These are phyloP conservation scores for Sergeia podlipaevii DNA, from an alignment of 208 protist genomes.

Conservation along the genomic window DNA sequence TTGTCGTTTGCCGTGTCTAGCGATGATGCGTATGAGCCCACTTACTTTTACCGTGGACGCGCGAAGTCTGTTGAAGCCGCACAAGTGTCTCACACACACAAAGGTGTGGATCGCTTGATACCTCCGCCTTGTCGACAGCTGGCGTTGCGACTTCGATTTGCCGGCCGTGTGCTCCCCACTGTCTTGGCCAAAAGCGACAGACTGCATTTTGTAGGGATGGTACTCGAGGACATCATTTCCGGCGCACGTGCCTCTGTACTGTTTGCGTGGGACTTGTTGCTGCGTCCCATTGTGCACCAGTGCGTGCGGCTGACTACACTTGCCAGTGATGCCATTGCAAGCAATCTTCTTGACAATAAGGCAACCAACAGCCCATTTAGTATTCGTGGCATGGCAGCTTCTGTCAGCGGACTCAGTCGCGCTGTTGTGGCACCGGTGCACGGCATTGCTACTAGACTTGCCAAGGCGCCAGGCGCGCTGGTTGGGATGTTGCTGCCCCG, in stretches of 20 bases:
- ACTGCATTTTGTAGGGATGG: neutral
- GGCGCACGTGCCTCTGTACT: slow-evolving; percentile 2
- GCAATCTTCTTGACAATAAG: no score
- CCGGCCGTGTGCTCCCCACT: neutral
- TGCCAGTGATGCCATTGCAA: no score
- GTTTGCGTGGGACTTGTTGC: no score
- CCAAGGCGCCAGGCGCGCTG: no score
- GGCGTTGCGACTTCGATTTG: slow-evolving; percentile 16
- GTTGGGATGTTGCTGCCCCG: no score
- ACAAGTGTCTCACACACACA: neutral
- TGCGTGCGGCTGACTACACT: no score
- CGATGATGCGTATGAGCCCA: slow-evolving; percentile 16
- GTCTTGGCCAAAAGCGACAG: neutral
- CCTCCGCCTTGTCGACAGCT: slow-evolving; percentile 26
- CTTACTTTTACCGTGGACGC: slow-evolving; percentile 16
- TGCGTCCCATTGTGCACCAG: no score
- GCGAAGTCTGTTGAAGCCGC: neutral
- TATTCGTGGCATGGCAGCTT: no score
- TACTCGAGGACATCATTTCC: neutral
- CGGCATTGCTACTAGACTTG: no score
- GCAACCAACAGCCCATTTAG: no score
- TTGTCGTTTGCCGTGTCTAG: slow-evolving; percentile 16
- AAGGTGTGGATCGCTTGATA: slow-evolving; percentile 16
- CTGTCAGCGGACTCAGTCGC: no score
- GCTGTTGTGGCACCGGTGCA: no score